Conservation (phyloP, 805 yeast genomes). For the Suhomyces faveliae region DNA sequence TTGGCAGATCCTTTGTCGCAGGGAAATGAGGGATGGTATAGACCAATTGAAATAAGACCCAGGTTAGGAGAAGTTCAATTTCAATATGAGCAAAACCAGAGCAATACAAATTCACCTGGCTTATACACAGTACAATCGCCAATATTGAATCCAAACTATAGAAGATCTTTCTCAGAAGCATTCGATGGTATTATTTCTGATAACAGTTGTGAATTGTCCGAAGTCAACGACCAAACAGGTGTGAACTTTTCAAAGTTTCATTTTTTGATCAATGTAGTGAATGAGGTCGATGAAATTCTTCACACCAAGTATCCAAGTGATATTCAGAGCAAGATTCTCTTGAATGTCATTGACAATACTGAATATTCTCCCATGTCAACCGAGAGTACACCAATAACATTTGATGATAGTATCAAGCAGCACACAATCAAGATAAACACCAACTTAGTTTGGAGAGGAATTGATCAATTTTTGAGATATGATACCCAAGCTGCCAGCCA, state of each 20-base stretch:
- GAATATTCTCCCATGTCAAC: constrained; percentile 38
- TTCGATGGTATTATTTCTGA: constrained; percentile 13
- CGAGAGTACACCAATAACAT: constrained; percentile 27
- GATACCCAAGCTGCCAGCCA: constrained; percentile 33
- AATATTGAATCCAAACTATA: constrained; percentile 22
- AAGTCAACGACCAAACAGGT: constrained; percentile 16
- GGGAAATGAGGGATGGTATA: constrained; percentile 31
- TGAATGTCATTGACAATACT: constrained; percentile 38
- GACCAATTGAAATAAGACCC: constrained; percentile 21
- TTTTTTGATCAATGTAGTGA: constrained; percentile 22
- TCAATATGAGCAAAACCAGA: constrained; percentile 9
- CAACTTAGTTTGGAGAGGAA: constrained; percentile 26
- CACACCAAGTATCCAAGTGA: constrained; percentile 11
- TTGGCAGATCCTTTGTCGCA: constrained; percentile 42
- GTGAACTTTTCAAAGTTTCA: constrained; percentile 14
- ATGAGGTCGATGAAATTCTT: constrained; percentile 15
- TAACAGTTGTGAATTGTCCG: constrained; percentile 15
- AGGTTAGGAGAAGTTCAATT: constrained; percentile 20
- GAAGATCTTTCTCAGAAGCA: constrained; percentile 21
- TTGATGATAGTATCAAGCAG: constrained; percentile 14
- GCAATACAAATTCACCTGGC: not conserved
- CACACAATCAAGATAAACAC: constrained; percentile 36
- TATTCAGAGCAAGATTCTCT: constrained; percentile 23
- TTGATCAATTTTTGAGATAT: constrained; percentile 24
- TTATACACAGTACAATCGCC: constrained; percentile 30